Base-by-base conservation (phyloP, 1,284 basidiomycete species). In the Leccinum pachyderme region DNA sequence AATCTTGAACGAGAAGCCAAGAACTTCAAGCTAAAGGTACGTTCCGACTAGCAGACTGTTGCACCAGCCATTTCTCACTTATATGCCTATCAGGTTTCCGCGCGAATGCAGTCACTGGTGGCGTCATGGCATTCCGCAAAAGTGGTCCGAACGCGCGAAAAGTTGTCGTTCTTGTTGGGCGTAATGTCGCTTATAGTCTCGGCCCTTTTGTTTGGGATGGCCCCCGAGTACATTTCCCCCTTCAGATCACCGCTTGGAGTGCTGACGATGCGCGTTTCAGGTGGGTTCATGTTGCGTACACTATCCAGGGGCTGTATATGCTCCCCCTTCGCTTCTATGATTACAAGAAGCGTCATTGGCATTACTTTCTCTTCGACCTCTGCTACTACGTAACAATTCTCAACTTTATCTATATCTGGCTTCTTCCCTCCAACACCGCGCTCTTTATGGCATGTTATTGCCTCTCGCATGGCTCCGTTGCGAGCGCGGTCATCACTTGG, bases 401-500 rank as follows among this genome's bases (percentile, higher is more conserved):
- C 73, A 93, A 95, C 74, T 82, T 95, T 58, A 68, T 95, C 59
- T 97, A 86, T 76, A 80, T 96, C 62, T 95, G 93, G 93, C 63
- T 91, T 56, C 75, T 93, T 57, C 93, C 93, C 0, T 75, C 77
- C 4, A 93, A 81, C 60, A 77, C 86, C 4, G 76, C 81, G 1
- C 77, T 95, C 15, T 95, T 94, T 70, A 82, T 93, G 52, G 89
- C 91, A 24, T 93, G 90, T 65, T 95, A 95, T 66, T 90, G 89
- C 61, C 78, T 95, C 29, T 91, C 91, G 1, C 85, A 95, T 69
- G 93, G 95, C 0, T 86, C 91, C 0, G 81, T 98, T 33, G 95
- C 93, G 0, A 93, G 90, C 59, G 93, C 93, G 0, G 93, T 98
- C 46, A 92, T 96, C 62, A 97, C 95, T 3, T 98, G 95, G 95